These are phyloP conservation scores for Quercus cerris DNA, from an alignment of 306 rosid genomes.

Conservation along the genomic window DNA sequence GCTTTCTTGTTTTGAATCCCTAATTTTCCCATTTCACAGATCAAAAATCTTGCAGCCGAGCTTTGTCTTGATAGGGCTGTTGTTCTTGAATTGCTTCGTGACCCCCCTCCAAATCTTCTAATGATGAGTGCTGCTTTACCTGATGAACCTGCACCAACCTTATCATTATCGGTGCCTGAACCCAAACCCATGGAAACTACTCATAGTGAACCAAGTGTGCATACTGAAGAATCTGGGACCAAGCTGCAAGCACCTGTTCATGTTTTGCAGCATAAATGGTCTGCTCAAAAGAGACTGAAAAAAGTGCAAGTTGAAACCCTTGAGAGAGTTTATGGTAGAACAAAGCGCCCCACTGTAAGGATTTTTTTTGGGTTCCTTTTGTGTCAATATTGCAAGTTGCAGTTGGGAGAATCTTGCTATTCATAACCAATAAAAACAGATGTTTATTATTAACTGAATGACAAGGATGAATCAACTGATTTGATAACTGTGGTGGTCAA, in stretches of 20 bases:
- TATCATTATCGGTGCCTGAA: constrained; percentile 29
- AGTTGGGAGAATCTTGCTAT: not conserved
- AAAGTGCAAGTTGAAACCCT: constrained; percentile 74
- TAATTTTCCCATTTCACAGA: constrained; percentile 43
- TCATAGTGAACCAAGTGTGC: constrained; percentile 31
- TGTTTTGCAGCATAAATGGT: constrained; percentile 60
- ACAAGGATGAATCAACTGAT: not conserved
- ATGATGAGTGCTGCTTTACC: constrained; percentile 76
- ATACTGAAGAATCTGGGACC: constrained; percentile 28
- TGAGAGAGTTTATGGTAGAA: constrained; percentile 66
- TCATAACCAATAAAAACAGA: not conserved
- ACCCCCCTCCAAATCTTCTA: constrained; percentile 81
- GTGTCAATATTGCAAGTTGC: constrained; percentile 10
- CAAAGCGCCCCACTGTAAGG: constrained; percentile 95
- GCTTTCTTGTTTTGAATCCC: constrained; percentile 13
- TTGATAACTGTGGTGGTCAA: not conserved
- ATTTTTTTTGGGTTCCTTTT: not conserved
- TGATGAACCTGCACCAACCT: constrained; percentile 43
- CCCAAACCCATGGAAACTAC: constrained; percentile 33
- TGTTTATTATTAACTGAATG: not conserved
- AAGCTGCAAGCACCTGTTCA: constrained; percentile 56
- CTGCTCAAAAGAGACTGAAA: constrained; percentile 75
- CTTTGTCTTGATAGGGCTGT: constrained; percentile 85
- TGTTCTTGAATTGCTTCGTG: constrained; percentile 83
- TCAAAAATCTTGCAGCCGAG: constrained; percentile 82